A percentile compares a stretch with the other conserved stretches of the same genome.
Evolutionary conservation across 140 eudicot genomes (phyloP).

Genomic region (Cichorium intybus): DNA sequence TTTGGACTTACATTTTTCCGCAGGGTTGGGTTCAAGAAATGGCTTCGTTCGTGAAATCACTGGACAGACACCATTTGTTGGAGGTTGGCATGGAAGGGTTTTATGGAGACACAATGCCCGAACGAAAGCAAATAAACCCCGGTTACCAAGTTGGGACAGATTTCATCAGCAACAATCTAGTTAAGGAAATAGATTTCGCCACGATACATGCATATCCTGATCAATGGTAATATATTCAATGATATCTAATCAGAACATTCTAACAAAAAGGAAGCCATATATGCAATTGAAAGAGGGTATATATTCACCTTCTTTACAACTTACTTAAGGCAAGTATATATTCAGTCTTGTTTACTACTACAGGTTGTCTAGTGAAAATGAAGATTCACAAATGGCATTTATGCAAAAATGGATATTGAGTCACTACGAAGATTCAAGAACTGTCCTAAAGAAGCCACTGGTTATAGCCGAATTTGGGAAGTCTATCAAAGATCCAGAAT

Average conservation of each 20-base stretch:
- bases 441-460: slow-evolving; percentile 51
- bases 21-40: slow-evolving; percentile 77
- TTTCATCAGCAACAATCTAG: slow-evolving; percentile 54
- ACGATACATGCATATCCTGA: slow-evolving; percentile 75
- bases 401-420: slow-evolving; percentile 66
- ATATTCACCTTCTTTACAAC: too few relatives aligned
- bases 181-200: slow-evolving; percentile 56
- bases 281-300: too few relatives aligned
- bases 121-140: too few relatives aligned
- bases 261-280: too few relatives aligned
- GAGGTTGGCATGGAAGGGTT: too few relatives aligned
- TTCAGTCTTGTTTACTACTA: neutral
- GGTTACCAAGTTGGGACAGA: slow-evolving; percentile 80
- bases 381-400: slow-evolving; percentile 53
- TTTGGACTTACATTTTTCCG: too few relatives aligned
- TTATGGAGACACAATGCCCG: too few relatives aligned
- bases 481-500: slow-evolving; percentile 50
- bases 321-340: neutral
- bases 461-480: slow-evolving; percentile 64
- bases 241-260: too few relatives aligned
- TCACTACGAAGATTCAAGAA: slow-evolving; percentile 44
- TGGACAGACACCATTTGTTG: slow-evolving; percentile 59
- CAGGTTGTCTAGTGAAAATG: slow-evolving; percentile 46
- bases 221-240: too few relatives aligned
- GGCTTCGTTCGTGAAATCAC: slow-evolving; percentile 60